Evolutionary conservation across 805 yeast species (phyloP).

Genomic region (Pichia kluyveri): DNA sequence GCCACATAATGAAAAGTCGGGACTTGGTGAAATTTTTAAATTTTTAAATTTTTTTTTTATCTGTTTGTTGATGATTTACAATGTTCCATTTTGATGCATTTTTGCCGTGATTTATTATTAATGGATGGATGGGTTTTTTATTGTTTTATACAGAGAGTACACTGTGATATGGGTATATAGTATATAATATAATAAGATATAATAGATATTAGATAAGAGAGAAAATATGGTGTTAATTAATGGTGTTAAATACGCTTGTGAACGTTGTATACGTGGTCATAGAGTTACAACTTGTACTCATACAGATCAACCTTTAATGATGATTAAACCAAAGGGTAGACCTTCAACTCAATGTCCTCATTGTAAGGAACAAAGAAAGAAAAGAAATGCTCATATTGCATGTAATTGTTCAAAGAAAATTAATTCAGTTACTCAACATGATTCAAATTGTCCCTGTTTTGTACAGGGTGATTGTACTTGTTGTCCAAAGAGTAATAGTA

Average conservation of each 20-base stretch:
- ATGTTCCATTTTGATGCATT: too few species aligned
- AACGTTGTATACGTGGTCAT: constrained; percentile 91
- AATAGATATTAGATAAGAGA: too few species aligned
- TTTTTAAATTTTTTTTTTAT: too few species aligned
- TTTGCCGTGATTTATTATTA: too few species aligned
- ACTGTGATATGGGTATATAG: too few species aligned
- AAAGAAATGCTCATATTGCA: constrained; percentile 54
- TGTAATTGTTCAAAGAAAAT: constrained; percentile 63
- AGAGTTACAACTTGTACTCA: constrained; percentile 92
- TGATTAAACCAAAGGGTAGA: constrained; percentile 94
- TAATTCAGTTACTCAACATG: constrained; percentile 17
- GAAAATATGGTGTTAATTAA: constrained; percentile 72
- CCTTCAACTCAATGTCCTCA: constrained; percentile 89
- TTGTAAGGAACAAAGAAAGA: constrained; percentile 67
- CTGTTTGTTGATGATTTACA: too few species aligned
- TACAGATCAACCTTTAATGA: constrained; percentile 79
- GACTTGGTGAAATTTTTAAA: too few species aligned
- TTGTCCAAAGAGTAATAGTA: constrained; percentile 16
- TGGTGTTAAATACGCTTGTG: constrained; percentile 94
- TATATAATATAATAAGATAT: too few species aligned
- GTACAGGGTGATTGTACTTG: constrained; percentile 27
- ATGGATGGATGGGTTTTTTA: too few species aligned
- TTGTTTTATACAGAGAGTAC: too few species aligned
- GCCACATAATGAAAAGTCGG: too few species aligned
- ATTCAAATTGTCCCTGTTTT: constrained; percentile 24